Conservation (phyloP, 2,329 filamentous ascomycete genomes). For the Sphaerulina musiva region DNA sequence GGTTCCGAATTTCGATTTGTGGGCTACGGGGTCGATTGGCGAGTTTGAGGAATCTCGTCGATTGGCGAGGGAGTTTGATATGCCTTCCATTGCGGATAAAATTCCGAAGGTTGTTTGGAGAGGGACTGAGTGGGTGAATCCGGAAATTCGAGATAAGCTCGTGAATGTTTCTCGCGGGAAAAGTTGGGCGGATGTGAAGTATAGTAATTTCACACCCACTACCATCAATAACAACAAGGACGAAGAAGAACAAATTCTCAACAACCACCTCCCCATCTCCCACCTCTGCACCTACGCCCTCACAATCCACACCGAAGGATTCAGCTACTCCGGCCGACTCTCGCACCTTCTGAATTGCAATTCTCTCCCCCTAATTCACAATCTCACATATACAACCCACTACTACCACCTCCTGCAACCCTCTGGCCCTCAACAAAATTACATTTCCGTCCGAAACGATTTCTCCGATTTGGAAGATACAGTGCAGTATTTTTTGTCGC, state of each 20-base stretch:
- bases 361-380: constrained; percentile 21
- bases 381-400: constrained; percentile 21
- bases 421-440: constrained; percentile 23
- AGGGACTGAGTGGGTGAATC: constrained; percentile 27
- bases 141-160: constrained; percentile 28
- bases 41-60: constrained; percentile 7
- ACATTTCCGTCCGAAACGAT: constrained; percentile 18
- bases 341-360: constrained; percentile 27
- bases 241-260: constrained; percentile 1
- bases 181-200: constrained; percentile 35
- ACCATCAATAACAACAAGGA: not conserved
- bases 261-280: constrained; percentile 13
- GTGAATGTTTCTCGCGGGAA: constrained; percentile 28
- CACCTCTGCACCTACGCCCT: constrained; percentile 27
- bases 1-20: constrained; percentile 16
- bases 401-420: constrained; percentile 21
- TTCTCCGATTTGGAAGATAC: constrained; percentile 20
- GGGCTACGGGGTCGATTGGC: constrained; percentile 6
- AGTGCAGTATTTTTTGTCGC: constrained; percentile 16
- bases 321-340: constrained; percentile 25
- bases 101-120: constrained; percentile 30
- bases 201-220: constrained; percentile 3
- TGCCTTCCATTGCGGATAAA: constrained; percentile 7
- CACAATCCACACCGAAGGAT: constrained; percentile 27
- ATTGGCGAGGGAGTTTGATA: no score